Conservation (phyloP, 805 yeast species). For the Candida wancherniae region DNA sequence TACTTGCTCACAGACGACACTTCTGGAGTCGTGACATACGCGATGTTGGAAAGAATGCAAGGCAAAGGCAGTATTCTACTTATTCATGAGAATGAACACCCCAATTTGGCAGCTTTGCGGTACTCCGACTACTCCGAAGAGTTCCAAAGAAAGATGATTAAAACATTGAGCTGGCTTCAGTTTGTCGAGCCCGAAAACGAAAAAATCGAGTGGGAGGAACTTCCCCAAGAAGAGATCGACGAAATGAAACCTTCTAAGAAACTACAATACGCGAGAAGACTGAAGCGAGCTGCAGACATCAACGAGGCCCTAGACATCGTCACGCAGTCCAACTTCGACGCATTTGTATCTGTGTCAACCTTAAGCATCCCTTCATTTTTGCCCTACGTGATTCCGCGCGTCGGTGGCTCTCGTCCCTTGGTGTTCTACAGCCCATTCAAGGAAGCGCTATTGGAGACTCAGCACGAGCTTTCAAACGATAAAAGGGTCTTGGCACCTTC, state of each 20-base stretch:
- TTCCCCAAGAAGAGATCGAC: constrained; percentile 48
- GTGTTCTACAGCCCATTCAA: constrained; percentile 79
- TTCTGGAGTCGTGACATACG: constrained; percentile 84
- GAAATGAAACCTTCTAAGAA: constrained; percentile 56
- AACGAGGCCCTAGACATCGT: constrained; percentile 49
- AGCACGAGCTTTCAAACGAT: constrained; percentile 62
- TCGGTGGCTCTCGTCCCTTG: constrained; percentile 84
- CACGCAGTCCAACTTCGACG: constrained; percentile 60
- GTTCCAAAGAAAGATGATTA: constrained; percentile 50
- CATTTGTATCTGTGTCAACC: constrained; percentile 66
- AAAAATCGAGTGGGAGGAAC: constrained; percentile 41
- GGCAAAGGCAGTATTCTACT: constrained; percentile 67
- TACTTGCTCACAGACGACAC: constrained; percentile 89
- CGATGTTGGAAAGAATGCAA: constrained; percentile 86
- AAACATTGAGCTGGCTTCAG: constrained; percentile 73
- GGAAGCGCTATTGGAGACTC: constrained; percentile 71
- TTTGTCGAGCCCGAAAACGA: constrained; percentile 72
- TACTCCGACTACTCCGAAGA: constrained; percentile 61
- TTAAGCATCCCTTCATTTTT: constrained; percentile 64
- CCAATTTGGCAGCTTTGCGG: constrained; percentile 68
- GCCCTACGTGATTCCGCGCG: constrained; percentile 53
- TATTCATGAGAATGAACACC: constrained; percentile 90
- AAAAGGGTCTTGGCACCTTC: constrained; percentile 76
- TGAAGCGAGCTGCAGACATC: constrained; percentile 50
- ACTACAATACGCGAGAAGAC: constrained; percentile 63